These are phyloP conservation scores for Trichoderma breve DNA, from an alignment of 2,329 filamentous ascomycete species.

Conservation along the genomic window DNA sequence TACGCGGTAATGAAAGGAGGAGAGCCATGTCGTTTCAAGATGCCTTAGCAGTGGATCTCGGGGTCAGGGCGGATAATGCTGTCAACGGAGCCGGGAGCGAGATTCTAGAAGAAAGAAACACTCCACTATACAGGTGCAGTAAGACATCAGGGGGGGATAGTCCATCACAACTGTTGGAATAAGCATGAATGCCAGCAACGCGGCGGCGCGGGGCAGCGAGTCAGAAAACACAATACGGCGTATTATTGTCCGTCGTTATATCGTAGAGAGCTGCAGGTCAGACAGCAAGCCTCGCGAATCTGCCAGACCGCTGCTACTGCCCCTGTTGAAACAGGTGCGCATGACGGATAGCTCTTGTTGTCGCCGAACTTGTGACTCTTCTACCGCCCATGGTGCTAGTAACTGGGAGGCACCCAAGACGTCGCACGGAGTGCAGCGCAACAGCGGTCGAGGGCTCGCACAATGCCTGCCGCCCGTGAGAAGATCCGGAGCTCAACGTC, in stretches of 20 bases:
- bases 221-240: background rate
- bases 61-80: slow-evolving; percentile 20
- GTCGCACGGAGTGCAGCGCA: slow-evolving; percentile 7
- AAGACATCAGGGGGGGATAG: background rate
- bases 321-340: background rate
- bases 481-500: background rate
- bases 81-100: slow-evolving; percentile 9
- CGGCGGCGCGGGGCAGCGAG: slow-evolving; percentile 17
- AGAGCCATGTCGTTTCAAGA: slow-evolving; percentile 29
- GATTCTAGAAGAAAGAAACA: slow-evolving; percentile 11
- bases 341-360: slow-evolving; percentile 10
- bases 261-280: slow-evolving; percentile 8
- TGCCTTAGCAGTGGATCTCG: slow-evolving; percentile 22
- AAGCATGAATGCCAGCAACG: slow-evolving; percentile 15
- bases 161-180: background rate
- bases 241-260: background rate
- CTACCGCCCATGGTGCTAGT: background rate
- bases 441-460: background rate
- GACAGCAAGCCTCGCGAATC: slow-evolving; percentile 12
- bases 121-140: background rate
- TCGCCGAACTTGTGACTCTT: background rate
- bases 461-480: background rate
- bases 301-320: slow-evolving; percentile 4
- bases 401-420: background rate
- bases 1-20: slow-evolving; percentile 18